phyloP scores from a whole-genome alignment of 257 asterid genomes.

The Forsythia suspensa region DNA sequence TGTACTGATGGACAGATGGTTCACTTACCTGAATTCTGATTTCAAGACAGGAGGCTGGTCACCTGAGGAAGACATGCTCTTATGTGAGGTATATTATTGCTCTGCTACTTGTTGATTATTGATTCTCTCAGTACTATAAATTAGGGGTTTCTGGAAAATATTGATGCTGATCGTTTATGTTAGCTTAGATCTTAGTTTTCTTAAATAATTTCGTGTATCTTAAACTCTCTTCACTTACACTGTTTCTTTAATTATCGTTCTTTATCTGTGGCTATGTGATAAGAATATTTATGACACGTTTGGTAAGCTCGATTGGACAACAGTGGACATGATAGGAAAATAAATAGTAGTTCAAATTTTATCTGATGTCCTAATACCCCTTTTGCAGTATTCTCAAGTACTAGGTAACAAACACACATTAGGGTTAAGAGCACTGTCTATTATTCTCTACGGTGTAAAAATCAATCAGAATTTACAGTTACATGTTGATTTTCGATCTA shows the following conservation, averaged over 20 bases:
- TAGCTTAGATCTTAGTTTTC: background rate
- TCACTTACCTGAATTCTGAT: conserved; percentile 95
- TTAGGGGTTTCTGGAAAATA: background rate
- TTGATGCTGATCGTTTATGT: background rate
- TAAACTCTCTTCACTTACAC: background rate
- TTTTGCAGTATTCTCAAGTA: no score
- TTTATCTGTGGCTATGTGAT: conserved; percentile 14
- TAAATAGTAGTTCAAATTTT: background rate
- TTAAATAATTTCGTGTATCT: background rate
- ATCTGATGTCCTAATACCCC: background rate
- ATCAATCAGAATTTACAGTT: background rate
- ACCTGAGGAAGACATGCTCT: conserved; percentile 94
- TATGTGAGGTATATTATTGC: conserved; percentile 71
- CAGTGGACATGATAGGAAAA: background rate
- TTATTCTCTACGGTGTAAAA: background rate
- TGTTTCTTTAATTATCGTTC: background rate
- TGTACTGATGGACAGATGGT: conserved; percentile 69
- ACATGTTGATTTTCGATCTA: conserved; percentile 16
- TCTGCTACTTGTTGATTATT: background rate
- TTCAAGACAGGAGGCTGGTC: conserved; percentile 99
- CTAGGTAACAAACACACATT: background rate
- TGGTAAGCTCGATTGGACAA: background rate
- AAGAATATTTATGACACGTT: background rate
- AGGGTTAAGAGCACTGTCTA: background rate
- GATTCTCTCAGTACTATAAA: background rate